Percentiles rank a stretch among this genome's conserved stretches.
phyloP scores from a whole-genome alignment of 2,329 filamentous ascomycete genomes.

The Hypoxylon sp. region DNA sequence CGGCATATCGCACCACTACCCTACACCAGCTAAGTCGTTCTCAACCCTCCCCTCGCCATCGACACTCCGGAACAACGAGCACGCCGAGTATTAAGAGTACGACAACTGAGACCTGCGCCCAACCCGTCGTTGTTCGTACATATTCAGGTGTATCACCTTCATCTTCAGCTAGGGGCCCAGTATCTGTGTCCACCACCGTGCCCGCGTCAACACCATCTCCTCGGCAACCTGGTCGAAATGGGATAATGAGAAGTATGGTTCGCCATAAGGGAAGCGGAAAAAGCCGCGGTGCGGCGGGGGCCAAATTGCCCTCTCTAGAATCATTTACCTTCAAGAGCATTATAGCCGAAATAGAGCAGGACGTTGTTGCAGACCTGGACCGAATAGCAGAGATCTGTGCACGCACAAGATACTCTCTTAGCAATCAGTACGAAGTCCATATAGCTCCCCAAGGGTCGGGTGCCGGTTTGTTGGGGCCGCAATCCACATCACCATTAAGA shows the following conservation, averaged over 20 bases:
- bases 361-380: conserved; percentile 70
- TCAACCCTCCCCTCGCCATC: conserved; percentile 66
- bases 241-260: conserved; percentile 59
- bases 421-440: conserved; percentile 76
- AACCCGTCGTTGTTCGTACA: conserved; percentile 74
- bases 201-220: conserved; percentile 45
- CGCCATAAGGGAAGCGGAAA: conserved; percentile 59
- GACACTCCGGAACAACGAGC: conserved; percentile 68
- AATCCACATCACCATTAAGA: conserved; percentile 39
- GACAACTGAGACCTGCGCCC: conserved; percentile 65
- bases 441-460: conserved; percentile 72
- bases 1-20: conserved; percentile 69
- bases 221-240: conserved; percentile 54
- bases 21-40: conserved; percentile 70
- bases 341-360: conserved; percentile 67
- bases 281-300: conserved; percentile 48
- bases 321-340: conserved; percentile 75
- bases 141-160: conserved; percentile 65
- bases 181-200: conserved; percentile 47
- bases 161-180: conserved; percentile 49
- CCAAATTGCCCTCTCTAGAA: conserved; percentile 70
- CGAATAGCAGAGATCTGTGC: conserved; percentile 77
- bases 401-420: conserved; percentile 72
- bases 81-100: conserved; percentile 61
- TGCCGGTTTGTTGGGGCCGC: conserved; percentile 57